Conservation (phyloP, 768 basidiomycete genomes). For the Tulasnella sp. region DNA sequence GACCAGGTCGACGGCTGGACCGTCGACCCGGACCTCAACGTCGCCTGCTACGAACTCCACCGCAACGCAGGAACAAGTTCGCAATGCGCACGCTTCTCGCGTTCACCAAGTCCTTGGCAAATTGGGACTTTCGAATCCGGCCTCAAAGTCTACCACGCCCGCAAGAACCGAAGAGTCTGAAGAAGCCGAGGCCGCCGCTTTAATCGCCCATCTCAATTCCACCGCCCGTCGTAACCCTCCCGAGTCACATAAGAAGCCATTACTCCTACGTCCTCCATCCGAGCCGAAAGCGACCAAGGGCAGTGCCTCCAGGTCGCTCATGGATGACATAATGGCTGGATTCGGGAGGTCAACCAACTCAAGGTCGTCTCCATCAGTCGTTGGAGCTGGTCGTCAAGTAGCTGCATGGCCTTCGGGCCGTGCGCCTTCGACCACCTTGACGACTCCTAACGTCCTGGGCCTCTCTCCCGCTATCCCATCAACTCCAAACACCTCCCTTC, state of each 20-base stretch:
- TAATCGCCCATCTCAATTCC: neutral
- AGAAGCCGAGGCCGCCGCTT: neutral
- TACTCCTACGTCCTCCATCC: neutral
- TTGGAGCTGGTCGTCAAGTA: no score
- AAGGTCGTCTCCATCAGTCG: neutral
- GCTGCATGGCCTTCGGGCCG: no score
- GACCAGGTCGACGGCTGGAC: neutral
- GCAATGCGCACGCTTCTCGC: neutral
- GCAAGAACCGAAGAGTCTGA: neutral
- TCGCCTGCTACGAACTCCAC: neutral
- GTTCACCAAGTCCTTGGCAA: neutral
- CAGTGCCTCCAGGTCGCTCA: neutral
- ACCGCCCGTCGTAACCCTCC: neutral
- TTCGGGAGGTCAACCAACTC: neutral
- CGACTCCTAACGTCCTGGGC: no score
- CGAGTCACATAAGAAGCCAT: neutral
- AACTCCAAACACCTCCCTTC: no score
- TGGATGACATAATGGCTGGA: neutral
- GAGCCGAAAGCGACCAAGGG: neutral
- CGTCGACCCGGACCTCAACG: neutral
- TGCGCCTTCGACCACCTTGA: no score
- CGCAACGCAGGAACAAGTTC: neutral
- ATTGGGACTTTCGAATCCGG: neutral
- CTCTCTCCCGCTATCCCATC: no score
- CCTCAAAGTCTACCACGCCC: neutral